phyloP scores from a whole-genome alignment of 176 grass and related monocot genomes.

The Ensete ventricosum region DNA sequence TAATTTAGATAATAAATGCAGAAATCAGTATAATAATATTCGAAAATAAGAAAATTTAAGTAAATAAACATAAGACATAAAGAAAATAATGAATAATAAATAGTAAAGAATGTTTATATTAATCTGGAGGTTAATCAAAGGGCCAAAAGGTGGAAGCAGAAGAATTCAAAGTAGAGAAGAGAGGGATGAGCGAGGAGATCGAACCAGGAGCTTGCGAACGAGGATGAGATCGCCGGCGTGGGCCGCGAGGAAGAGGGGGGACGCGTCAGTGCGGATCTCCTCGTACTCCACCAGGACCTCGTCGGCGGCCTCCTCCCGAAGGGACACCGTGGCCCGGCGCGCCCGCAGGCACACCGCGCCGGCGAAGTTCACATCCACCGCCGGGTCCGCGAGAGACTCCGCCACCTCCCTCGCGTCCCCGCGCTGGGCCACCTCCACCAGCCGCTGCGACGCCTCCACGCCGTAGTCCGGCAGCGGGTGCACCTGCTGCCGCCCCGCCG shows the following conservation, averaged over 20 bases:
- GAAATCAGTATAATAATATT: no score
- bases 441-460: constrained; percentile 55
- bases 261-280: constrained; percentile 88
- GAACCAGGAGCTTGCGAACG: constrained; percentile 65
- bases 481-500: constrained; percentile 42
- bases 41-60: not conserved
- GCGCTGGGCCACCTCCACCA: constrained; percentile 65
- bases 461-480: constrained; percentile 38
- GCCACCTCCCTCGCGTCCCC: constrained; percentile 42
- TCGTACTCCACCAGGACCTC: constrained; percentile 48
- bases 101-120: no score
- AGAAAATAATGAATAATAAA: no score
- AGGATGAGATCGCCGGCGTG: constrained; percentile 73
- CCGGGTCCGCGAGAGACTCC: constrained; percentile 39
- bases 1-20: not conserved
- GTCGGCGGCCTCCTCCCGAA: constrained; percentile 54
- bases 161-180: not conserved
- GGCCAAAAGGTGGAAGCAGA: no score
- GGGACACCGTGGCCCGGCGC: constrained; percentile 50
- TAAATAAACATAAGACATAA: not conserved
- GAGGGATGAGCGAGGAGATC: not conserved
- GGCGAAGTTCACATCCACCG: constrained; percentile 84
- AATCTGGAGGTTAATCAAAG: no score
- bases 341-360: constrained; percentile 67
- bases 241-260: constrained; percentile 91